Evolutionary conservation across 179 eudicot genomes (phyloP).

Genomic region (Silene noctiflora): DNA sequence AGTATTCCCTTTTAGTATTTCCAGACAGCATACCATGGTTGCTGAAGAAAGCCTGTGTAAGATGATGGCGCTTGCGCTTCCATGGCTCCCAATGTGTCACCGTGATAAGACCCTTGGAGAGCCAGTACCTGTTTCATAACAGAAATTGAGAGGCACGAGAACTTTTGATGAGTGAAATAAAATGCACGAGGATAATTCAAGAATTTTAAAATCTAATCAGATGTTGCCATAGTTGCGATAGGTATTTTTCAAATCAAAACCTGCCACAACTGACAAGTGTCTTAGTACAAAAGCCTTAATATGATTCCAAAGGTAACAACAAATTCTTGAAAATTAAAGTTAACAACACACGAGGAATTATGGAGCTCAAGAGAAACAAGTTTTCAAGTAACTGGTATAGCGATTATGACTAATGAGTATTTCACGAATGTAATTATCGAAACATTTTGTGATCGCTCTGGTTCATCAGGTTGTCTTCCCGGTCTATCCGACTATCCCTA

Average conservation of each 20-base stretch:
- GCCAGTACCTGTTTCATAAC: constrained; percentile 62
- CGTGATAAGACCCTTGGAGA: constrained; percentile 93
- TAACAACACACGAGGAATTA: not conserved
- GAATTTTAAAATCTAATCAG: too few species aligned
- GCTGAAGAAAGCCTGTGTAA: constrained; percentile 90
- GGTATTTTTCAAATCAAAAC: too few species aligned
- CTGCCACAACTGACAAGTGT: not conserved
- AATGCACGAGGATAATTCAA: not conserved
- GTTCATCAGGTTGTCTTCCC: not conserved
- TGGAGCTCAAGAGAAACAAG: not conserved
- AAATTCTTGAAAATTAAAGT: not conserved
- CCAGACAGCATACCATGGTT: constrained; percentile 68
- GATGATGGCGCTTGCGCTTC: constrained; percentile 97
- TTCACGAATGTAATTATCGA: not conserved
- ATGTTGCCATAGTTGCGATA: too few species aligned
- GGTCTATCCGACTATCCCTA: not conserved
- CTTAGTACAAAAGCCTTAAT: not conserved
- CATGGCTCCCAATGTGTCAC: constrained; percentile 99
- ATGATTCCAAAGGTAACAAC: not conserved
- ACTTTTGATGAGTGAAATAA: not conserved
- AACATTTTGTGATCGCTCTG: not conserved
- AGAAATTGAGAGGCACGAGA: constrained; percentile 5
- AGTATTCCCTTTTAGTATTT: not conserved
- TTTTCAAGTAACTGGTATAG: not conserved
- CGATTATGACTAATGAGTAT: not conserved